Conservation (phyloP, 192 early-diverging fungal species). For the Kappamyces sp. region DNA sequence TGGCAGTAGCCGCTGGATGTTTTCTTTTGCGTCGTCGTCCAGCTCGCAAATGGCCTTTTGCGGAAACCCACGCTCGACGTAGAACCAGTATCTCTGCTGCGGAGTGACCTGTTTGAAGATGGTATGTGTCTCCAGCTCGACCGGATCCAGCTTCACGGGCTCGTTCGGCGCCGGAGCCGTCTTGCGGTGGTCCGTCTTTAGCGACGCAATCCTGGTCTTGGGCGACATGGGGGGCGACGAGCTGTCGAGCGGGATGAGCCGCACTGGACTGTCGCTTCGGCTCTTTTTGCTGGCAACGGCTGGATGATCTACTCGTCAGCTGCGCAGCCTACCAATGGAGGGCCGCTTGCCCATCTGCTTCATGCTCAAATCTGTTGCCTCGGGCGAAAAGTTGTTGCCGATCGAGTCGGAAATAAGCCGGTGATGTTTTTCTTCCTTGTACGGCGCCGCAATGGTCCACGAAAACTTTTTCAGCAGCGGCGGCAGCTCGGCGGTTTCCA, state of each 20-base stretch:
- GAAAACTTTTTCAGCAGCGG: conserved; percentile 56
- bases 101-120: conserved; percentile 50
- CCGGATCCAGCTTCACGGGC: conserved; percentile 40
- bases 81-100: conserved; percentile 50
- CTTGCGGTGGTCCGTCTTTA: not conserved
- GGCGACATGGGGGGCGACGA: conserved; percentile 35
- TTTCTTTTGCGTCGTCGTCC: conserved; percentile 25
- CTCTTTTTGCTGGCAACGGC: conserved; percentile 2
- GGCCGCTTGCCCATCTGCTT: conserved; percentile 30
- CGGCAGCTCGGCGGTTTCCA: conserved; percentile 33
- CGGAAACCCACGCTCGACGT: conserved; percentile 41
- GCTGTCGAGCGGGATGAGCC: not conserved
- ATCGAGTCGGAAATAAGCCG: conserved; percentile 55
- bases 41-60: conserved; percentile 37
- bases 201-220: conserved; percentile 26
- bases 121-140: conserved; percentile 41
- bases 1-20: conserved; percentile 30
- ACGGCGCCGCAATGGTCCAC: conserved; percentile 55
- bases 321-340: conserved; percentile 1
- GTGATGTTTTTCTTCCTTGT: conserved; percentile 51
- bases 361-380: conserved; percentile 37
- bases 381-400: conserved; percentile 54
- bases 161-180: not conserved
- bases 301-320: conserved; percentile 5
- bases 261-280: not conserved